Evolutionary conservation across 805 yeast species (phyloP).

Genomic region (Candida xyloterini): DNA sequence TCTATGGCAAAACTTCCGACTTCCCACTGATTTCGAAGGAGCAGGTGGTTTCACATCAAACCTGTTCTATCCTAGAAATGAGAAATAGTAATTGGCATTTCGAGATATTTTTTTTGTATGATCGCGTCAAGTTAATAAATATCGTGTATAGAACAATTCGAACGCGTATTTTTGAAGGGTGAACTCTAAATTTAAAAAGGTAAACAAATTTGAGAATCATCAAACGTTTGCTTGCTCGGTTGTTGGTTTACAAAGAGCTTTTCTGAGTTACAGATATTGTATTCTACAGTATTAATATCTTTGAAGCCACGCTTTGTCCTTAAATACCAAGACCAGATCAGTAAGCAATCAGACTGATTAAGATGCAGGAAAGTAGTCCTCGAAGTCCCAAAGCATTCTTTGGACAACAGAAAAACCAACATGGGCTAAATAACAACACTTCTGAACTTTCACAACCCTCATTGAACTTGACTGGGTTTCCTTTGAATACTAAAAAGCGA

Average conservation of each 20-base stretch:
- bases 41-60: neutral
- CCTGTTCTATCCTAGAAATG: neutral
- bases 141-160: conserved; percentile 3
- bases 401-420: conserved; percentile 4
- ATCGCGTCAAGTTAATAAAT: neutral
- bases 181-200: conserved; percentile 4
- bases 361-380: conserved; percentile 7
- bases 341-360: neutral
- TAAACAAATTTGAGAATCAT: conserved; percentile 1
- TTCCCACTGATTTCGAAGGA: neutral
- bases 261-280: too few relatives aligned
- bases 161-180: conserved; percentile 5
- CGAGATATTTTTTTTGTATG: neutral
- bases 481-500: conserved; percentile 28
- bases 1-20: conserved; percentile 2
- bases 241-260: too few relatives aligned
- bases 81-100: neutral
- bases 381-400: conserved; percentile 5
- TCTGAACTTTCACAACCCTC: conserved; percentile 24
- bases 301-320: too few relatives aligned
- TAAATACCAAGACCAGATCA: neutral
- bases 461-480: conserved; percentile 28
- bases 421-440: conserved; percentile 5
- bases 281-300: too few relatives aligned
- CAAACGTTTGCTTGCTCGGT: neutral